phyloP scores from a whole-genome alignment of 78 protist genomes.

The Dictyostelium brefeldianum region DNA sequence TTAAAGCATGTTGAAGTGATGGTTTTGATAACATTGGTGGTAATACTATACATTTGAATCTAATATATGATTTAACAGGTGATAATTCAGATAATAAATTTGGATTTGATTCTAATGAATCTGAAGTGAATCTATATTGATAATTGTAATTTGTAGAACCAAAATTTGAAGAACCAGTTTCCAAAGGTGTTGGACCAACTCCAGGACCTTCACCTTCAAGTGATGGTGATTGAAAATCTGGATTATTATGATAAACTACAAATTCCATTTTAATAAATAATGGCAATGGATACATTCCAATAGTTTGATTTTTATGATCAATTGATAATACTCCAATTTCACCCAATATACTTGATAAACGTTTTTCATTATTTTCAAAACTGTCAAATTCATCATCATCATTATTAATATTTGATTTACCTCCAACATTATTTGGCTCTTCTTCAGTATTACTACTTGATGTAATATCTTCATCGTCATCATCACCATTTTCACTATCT shows the following conservation, averaged over 20 bases:
- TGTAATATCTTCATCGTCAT: neutral
- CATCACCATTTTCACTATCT: neutral
- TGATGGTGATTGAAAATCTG: slow-evolving; percentile 44
- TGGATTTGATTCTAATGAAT: slow-evolving; percentile 18
- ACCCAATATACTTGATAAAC: slow-evolving; percentile 6
- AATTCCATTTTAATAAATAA: slow-evolving; percentile 51
- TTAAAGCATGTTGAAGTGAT: neutral
- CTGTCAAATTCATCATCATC: neutral
- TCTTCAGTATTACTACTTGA: slow-evolving; percentile 33
- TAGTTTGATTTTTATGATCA: neutral
- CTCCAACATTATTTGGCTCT: neutral
- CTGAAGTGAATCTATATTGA: slow-evolving; percentile 35
- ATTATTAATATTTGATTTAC: neutral
- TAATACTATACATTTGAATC: slow-evolving; percentile 42
- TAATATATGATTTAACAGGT: slow-evolving; percentile 38
- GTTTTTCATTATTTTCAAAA: slow-evolving; percentile 23
- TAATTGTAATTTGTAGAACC: slow-evolving; percentile 21
- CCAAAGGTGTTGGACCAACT: slow-evolving; percentile 15
- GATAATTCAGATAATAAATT: slow-evolving; percentile 13
- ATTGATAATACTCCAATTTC: neutral
- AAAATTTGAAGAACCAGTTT: neutral
- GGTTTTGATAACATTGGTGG: slow-evolving; percentile 14
- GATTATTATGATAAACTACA: slow-evolving; percentile 42
- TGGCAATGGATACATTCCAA: slow-evolving; percentile 54
- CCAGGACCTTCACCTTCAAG: slow-evolving; percentile 48